Evolutionary conservation across 169 alveolate species (phyloP), one percentile per base, ranked within the genome.

Genomic region (Ichthyophthirius multifiliis): DNA sequence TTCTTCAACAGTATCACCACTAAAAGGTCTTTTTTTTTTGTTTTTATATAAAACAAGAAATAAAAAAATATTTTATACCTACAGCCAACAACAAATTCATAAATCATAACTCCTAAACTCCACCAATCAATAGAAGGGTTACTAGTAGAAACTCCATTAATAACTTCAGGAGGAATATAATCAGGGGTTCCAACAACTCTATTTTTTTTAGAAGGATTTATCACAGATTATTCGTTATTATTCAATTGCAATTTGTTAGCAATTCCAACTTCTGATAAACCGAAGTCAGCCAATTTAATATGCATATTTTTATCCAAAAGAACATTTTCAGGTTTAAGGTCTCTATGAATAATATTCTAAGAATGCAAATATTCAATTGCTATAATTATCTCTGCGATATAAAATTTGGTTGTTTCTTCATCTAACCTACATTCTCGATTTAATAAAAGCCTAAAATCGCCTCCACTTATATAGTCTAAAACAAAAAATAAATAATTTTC

Each of bases 81-180:
- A 4, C n/a, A 67, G 7, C 96, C 96, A n/a, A 90, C 85, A 43
- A 89, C 63, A 55, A 89, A 79, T 76, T 89, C 92, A 74, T 80
- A 92, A 39, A 85, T 79, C 27, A 92, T 84, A 7, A 89, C 90
- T 18, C 96, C 96, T 48, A 89, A 35, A 44, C 92, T 85, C 96
- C 96, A 92, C 76, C 88, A 88, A 83, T 92, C 96, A 10, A 80
- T 77, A 62, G 67, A 55, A 0, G 89, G 86, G 31, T 83, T 80
- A 20, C 90, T 85, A 74, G 83, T 82, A 1, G 83, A 88, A 18
- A 83, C 83, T 27, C 89, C 93, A 39, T 87, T 64, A n/a, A 93
- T 78, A 27, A 90, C 92, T 75, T 93, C 96, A 2, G 96, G 96
- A 30, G 96, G 94, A 12, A 93, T 91, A 73, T 93, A 93, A 75